Evolutionary conservation across 208 protist species (phyloP).

Genomic region (Naegleria fowleri): DNA sequence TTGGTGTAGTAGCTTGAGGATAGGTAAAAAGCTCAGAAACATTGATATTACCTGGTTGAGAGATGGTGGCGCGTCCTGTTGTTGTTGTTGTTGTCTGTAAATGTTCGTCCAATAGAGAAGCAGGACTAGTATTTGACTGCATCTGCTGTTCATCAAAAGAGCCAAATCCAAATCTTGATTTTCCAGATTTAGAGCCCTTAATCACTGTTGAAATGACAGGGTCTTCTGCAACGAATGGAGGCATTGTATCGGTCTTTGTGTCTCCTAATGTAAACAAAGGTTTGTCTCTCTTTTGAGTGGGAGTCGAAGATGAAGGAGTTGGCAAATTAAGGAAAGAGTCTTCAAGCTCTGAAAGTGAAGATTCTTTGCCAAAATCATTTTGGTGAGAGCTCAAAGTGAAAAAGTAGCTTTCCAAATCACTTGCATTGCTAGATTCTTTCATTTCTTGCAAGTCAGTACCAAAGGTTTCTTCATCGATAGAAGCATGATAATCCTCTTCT

Average conservation of each 20-base stretch:
- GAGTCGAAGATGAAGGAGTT: neutral
- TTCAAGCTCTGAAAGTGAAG: neutral
- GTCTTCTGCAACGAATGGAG: neutral
- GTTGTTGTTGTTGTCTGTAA: too few species aligned
- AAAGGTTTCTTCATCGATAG: neutral
- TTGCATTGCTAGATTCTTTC: neutral
- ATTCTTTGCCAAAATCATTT: neutral
- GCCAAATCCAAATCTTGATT: neutral
- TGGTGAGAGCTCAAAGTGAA: neutral
- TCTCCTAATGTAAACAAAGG: neutral
- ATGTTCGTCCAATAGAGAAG: neutral
- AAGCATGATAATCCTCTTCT: neutral
- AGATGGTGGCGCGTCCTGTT: neutral
- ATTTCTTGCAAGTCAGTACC: neutral
- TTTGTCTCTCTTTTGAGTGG: neutral
- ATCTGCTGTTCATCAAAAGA: too few species aligned
- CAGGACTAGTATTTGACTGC: neutral
- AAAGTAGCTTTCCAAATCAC: neutral
- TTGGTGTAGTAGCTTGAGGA: neutral
- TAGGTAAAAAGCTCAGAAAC: neutral
- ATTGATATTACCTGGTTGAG: neutral
- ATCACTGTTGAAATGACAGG: neutral
- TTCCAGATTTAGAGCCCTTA: neutral
- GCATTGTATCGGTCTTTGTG: neutral
- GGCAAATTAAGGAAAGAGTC: neutral